Conservation (phyloP, 495 filamentous ascomycete genomes). For the Podospora sp. region DNA sequence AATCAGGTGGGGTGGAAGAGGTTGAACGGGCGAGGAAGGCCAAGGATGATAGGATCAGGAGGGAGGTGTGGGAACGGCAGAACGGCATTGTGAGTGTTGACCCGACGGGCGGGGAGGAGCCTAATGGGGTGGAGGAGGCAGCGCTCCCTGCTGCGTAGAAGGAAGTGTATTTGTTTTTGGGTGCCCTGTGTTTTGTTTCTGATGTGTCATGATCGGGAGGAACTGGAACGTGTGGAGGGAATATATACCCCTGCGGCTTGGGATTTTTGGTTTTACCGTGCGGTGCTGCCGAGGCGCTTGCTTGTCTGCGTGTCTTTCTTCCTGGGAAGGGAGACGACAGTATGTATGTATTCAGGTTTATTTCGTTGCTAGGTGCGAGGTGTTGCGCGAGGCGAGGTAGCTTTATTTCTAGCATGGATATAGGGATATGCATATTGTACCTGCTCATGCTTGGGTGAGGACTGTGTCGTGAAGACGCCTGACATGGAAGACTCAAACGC, state of each 20-base stretch:
- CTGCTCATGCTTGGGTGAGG: no score
- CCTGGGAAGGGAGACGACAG: background rate
- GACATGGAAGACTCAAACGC: no score
- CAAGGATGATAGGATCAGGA: conserved; percentile 85
- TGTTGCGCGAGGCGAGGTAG: background rate
- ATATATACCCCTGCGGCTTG: background rate
- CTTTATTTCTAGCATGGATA: background rate
- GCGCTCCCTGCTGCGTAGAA: background rate
- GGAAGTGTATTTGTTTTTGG: background rate
- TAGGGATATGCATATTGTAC: conserved; percentile 1
- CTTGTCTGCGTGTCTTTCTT: background rate
- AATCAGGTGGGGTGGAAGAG: conserved; percentile 92
- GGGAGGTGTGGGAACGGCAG: conserved; percentile 80
- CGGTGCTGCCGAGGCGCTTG: no score
- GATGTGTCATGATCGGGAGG: background rate
- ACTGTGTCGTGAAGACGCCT: no score
- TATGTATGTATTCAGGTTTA: background rate
- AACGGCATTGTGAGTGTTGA: conserved; percentile 48
- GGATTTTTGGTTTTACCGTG: background rate
- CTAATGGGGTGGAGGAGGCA: conserved; percentile 2
- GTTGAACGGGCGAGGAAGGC: conserved; percentile 79
- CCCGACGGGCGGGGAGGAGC: conserved; percentile 30
- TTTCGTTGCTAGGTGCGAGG: background rate
- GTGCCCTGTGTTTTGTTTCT: background rate
- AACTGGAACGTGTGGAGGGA: background rate